Evolutionary conservation across 805 yeast species (phyloP), one percentile per base, ranked within the genome.

Genomic region (Cyberlindnera lachancei): DNA sequence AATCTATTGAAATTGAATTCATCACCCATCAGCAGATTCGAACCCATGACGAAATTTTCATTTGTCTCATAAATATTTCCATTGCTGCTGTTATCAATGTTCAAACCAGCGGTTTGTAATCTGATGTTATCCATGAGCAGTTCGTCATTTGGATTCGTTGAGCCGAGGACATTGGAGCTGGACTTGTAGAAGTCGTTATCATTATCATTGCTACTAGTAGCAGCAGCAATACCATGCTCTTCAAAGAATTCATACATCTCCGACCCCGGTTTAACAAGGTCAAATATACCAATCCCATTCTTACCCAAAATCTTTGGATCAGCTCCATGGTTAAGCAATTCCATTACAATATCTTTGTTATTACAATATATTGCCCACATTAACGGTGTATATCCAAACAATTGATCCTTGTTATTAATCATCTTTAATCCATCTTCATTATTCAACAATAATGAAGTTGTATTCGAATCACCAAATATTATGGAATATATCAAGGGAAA

Each of bases 321-420:
- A 0, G 88, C 90, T 23, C 79, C 81, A 36, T 66, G 64, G 26
- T 73, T 71, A 33, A 86, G 55, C 37, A 85, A 58, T 34, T 68
- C 56, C 29, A 72, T 68, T 12, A 73, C 76, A 27, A 79, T 64
- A 10, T 67, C 64, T 37, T 69, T 54, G 33, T 73, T 72, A 33
- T 75, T 70, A 42, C 78, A 64, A 44, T 76, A 70, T 4, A 84
- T 73, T 1, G 94, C 88, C 95, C 95, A 85, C 92, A 83, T 84
- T 27, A 83, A 55, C 9, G 95, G 85, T 0, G 85, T 70, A 54
- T 73, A 76, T 3, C 70, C 64, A 16, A 70, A 51, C 15, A 72
- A 34, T 2, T 64, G 57, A 44, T 79, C 88, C 7, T 38, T 35
- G 23, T 28, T 37, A 21, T 40, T 36, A n/a, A 40, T 13, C 3